These are phyloP conservation scores for Botrytis hyacinthi DNA, from an alignment of 2,329 filamentous ascomycete genomes.

Conservation along the genomic window DNA sequence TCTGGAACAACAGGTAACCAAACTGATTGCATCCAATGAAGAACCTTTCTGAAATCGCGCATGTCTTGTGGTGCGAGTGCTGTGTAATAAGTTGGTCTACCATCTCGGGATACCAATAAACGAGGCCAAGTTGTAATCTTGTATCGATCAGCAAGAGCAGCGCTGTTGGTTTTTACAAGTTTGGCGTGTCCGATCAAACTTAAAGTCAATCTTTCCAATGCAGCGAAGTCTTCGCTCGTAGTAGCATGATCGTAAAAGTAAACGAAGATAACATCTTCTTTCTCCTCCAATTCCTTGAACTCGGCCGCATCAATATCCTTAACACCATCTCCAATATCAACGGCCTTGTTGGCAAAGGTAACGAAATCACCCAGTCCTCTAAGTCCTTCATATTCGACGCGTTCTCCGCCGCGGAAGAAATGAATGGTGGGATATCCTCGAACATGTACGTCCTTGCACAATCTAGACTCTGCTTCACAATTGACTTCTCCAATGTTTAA, in stretches of 20 bases:
- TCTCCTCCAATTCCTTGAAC: constrained; percentile 83
- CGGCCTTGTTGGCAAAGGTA: constrained; percentile 80
- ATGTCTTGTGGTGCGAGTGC: constrained; percentile 87
- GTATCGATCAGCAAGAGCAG: constrained; percentile 73
- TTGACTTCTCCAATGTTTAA: constrained; percentile 96
- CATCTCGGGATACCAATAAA: constrained; percentile 83
- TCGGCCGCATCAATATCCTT: constrained; percentile 73
- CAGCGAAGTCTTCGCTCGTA: constrained; percentile 85
- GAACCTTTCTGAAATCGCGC: constrained; percentile 77
- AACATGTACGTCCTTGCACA: constrained; percentile 90
- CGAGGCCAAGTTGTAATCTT: constrained; percentile 98
- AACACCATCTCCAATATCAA: constrained; percentile 73
- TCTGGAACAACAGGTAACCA: constrained; percentile 97
- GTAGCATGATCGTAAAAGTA: constrained; percentile 98
- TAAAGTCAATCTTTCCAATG: constrained; percentile 80
- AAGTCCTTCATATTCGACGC: constrained; percentile 88
- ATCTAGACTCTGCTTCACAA: constrained; percentile 77
- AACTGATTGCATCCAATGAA: constrained; percentile 92
- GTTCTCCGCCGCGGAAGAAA: constrained; percentile 89
- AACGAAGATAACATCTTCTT: constrained; percentile 91
- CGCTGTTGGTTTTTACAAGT: constrained; percentile 86
- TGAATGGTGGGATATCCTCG: constrained; percentile 83
- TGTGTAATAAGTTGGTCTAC: constrained; percentile 85
- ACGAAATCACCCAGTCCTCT: constrained; percentile 89
- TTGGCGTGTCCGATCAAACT: constrained; percentile 89